These are phyloP conservation scores for Kwoniella bestiolae DNA, from an alignment of 768 basidiomycete species.

Conservation along the genomic window DNA sequence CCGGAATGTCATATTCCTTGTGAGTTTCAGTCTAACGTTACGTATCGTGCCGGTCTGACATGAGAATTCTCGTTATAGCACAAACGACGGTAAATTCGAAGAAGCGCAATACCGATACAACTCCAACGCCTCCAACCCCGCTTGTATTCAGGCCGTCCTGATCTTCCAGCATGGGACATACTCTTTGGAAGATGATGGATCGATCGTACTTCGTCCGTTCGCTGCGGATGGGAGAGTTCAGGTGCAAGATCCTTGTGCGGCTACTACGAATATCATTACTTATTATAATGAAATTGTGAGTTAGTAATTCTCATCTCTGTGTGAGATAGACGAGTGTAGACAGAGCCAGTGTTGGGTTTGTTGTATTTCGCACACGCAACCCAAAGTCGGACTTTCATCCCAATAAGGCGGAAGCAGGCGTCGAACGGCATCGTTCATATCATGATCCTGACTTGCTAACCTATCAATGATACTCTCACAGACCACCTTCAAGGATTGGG, in stretches of 20 bases:
- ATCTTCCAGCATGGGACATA: conserved; percentile 89
- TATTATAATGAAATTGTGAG: conserved; percentile 75
- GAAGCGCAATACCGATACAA: conserved; percentile 86
- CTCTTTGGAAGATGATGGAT: conserved; percentile 72
- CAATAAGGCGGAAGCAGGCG: no score
- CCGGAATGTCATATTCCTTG: conserved; percentile 90
- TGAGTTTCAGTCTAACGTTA: conserved; percentile 61
- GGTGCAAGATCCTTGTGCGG: conserved; percentile 90
- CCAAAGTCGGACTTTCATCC: no score
- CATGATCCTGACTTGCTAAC: no score
- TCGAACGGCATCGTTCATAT: no score
- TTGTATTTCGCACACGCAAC: no score
- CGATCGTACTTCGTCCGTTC: conserved; percentile 73
- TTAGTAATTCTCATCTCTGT: conserved; percentile 8
- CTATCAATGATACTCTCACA: not conserved
- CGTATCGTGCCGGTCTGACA: no score
- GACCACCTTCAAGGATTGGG: conserved; percentile 64
- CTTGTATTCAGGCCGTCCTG: conserved; percentile 86
- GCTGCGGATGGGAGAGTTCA: conserved; percentile 86
- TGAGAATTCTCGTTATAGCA: conserved; percentile 63
- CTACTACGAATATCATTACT: conserved; percentile 84
- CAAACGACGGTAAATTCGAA: conserved; percentile 78
- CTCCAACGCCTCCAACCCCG: conserved; percentile 81
- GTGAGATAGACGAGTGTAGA: no score
- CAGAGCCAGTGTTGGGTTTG: no score